Evolutionary conservation across 1,284 basidiomycete species (phyloP).

Genomic region (Hortiboletus rubellus): DNA sequence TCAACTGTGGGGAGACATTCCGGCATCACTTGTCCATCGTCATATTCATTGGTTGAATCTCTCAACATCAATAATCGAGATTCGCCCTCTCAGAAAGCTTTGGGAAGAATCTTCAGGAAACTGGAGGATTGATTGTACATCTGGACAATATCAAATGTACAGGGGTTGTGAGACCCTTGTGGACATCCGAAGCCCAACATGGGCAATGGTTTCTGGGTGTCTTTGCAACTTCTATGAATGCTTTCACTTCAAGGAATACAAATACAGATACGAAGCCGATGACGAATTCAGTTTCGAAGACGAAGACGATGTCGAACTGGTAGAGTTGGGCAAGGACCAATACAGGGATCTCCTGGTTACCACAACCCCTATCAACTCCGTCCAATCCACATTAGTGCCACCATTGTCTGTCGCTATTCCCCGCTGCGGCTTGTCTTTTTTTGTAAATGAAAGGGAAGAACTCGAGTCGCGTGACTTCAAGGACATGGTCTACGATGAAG

Average conservation of each 20-base stretch:
- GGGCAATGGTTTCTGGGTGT: not conserved
- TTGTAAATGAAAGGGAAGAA: constrained; percentile 21
- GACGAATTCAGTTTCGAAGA: no score
- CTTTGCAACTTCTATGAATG: not conserved
- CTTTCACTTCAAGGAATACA: no score
- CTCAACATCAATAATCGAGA: constrained; percentile 31
- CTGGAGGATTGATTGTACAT: constrained; percentile 11
- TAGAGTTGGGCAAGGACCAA: no score
- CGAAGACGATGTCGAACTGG: no score
- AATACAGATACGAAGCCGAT: no score
- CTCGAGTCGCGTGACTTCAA: constrained; percentile 30
- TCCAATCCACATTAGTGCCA: not conserved
- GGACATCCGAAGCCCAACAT: constrained; percentile 9
- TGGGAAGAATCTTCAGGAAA: constrained; percentile 24
- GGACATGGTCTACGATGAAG: constrained; percentile 28
- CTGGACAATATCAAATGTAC: not conserved
- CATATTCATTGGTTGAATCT: constrained; percentile 43
- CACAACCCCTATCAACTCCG: not conserved
- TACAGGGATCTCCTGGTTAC: not conserved
- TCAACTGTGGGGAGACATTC: not conserved
- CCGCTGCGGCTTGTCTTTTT: constrained; percentile 37
- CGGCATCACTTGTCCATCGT: constrained; percentile 24
- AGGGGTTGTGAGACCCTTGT: constrained; percentile 6
- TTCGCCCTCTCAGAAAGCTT: constrained; percentile 32
- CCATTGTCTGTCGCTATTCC: constrained; percentile 42